Evolutionary conservation across 805 yeast species (phyloP), one percentile per base, ranked within the genome.

Genomic region (Metschnikowia amazonensis): DNA sequence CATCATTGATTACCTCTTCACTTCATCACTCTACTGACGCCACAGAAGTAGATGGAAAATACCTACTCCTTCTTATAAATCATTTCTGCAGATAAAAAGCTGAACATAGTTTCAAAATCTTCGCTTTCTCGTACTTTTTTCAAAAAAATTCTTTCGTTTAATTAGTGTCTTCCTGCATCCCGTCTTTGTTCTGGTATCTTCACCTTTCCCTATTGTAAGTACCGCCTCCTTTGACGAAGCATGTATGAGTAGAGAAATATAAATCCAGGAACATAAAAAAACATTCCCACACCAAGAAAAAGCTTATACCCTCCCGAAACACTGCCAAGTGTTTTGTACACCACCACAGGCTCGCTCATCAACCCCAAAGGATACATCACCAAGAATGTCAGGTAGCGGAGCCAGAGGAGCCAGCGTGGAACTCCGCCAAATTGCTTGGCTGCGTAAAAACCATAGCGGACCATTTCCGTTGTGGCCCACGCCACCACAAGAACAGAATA

Each of bases 321-420:
- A 2, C 33, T n/a, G 17, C 40, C 51, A 17, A 64, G 46, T 18
- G 66, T 55, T 37, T 49, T 20, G 48, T 59, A 65, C 38, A 65
- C 65, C 24, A 60, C 62, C 38, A 44, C 41, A 23, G 59, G 57
- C 51, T 65, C 69, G 20, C 61, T 45, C 10, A 58, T 6, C 14
- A 65, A 52, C 1, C 69, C 71, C 42, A 59, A 29, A 1, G 70
- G 70, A 42, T 66, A 66, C 33, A 66, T 49, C 16, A 64, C 52
- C 13, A 62, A 38, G 39, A 64, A 65, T 1, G 61, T 51, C 27
- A 60, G 52, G 52, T 66, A 65, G 24, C 71, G 48, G 21, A 63
- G 44, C 66, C 67, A 65, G 25, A 51, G 45, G 21, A 64, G 38
- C 42, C 42, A 36, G 29, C 31, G 29, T 3, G 67, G 67, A 20